phyloP scores from a whole-genome alignment of 78 protist genomes.

The Monosiga brevicollis region DNA sequence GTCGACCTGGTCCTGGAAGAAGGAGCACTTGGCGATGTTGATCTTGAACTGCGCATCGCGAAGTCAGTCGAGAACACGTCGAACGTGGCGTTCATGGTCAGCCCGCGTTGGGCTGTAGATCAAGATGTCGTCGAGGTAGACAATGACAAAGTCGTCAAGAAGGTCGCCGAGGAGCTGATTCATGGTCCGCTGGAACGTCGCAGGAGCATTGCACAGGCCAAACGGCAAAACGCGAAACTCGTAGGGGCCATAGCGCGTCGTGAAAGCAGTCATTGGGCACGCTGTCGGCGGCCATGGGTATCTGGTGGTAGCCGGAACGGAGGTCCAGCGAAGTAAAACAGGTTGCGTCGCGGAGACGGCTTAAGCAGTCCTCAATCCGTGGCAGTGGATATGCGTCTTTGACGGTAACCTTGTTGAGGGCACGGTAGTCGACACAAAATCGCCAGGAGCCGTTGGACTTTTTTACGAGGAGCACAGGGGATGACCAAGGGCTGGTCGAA shows the following conservation, averaged over 20 bases:
- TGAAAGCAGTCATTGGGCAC: conserved; percentile 22
- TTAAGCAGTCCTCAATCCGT: conserved; percentile 1
- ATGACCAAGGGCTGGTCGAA: neutral
- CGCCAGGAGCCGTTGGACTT: conserved; percentile 26
- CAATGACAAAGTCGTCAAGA: neutral
- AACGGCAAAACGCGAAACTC: conserved; percentile 23
- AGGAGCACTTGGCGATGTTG: neutral
- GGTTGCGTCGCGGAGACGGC: neutral
- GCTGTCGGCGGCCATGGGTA: neutral
- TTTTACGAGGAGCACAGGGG: conserved; percentile 23
- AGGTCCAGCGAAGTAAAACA: conserved; percentile 21
- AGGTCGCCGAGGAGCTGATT: neutral
- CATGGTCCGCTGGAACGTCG: conserved; percentile 3
- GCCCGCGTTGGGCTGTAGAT: neutral
- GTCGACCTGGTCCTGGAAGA: neutral
- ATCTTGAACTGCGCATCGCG: neutral
- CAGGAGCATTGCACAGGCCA: conserved; percentile 23
- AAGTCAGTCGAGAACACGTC: conserved; percentile 1
- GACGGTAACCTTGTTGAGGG: conserved; percentile 11
- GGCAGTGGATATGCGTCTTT: conserved; percentile 18
- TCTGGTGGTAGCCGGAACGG: conserved; percentile 15
- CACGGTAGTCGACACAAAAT: conserved; percentile 34
- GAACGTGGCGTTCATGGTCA: conserved; percentile 12
- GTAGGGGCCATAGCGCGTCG: conserved; percentile 12
- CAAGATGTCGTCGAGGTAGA: conserved; percentile 33